Conservation (phyloP, 2,329 filamentous ascomycete species). For the Teratosphaeria pseudoeucalypti region DNA sequence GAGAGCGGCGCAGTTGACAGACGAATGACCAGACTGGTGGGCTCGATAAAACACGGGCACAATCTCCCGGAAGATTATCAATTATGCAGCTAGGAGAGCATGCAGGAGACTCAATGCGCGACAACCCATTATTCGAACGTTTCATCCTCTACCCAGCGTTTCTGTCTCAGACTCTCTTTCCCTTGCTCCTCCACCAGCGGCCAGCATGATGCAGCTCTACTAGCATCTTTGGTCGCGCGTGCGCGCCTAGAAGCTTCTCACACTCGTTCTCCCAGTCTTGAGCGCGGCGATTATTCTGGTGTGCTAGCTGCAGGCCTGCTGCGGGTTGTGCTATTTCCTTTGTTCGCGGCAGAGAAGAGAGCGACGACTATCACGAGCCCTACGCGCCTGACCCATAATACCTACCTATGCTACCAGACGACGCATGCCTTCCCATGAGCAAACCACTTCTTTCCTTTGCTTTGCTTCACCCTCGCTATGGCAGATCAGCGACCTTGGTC, state of each 20-base stretch:
- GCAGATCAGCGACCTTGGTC: constrained; percentile 35
- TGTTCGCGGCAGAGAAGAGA: constrained; percentile 3
- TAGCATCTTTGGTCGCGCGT: neutral
- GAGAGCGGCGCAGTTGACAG: neutral
- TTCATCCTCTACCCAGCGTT: neutral
- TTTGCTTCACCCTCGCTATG: constrained; percentile 29
- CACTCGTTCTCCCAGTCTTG: neutral
- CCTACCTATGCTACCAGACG: constrained; percentile 10
- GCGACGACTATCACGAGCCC: constrained; percentile 6
- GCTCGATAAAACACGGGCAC: neutral
- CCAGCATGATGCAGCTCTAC: neutral
- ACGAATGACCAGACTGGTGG: neutral
- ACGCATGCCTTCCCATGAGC: constrained; percentile 21
- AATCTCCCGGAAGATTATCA: neutral
- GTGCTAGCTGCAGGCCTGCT: neutral
- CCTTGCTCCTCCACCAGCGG: neutral
- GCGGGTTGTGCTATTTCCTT: constrained; percentile 5
- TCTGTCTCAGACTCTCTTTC: neutral
- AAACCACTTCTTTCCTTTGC: constrained; percentile 17
- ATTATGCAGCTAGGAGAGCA: constrained; percentile 1
- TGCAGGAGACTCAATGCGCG: neutral
- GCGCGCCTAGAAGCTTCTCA: neutral
- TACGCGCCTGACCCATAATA: constrained; percentile 8
- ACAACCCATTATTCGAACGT: neutral
- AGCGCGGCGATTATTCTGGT: neutral